A percentile compares a stretch with the other conserved stretches of the same genome.
These are phyloP conservation scores for Juglanconis juglandina DNA, from an alignment of 2,329 filamentous ascomycete species.

Conservation along the genomic window DNA sequence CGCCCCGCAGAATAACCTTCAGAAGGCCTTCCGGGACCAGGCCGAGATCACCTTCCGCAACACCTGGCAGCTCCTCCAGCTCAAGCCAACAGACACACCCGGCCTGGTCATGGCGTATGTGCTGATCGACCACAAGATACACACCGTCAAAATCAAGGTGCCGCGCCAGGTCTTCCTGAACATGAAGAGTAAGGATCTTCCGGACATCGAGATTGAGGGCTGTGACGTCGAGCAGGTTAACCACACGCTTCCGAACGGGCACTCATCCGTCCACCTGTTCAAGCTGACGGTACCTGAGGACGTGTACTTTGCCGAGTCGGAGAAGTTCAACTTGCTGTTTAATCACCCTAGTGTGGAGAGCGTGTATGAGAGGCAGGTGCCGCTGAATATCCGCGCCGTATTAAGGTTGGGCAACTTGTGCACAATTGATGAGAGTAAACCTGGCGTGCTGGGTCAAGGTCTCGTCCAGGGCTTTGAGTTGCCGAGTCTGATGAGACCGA, in stretches of 20 bases:
- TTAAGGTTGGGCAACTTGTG: conserved; percentile 87
- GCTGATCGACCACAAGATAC: conserved; percentile 88
- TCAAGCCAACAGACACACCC: conserved; percentile 76
- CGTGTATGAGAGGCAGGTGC: conserved; percentile 92
- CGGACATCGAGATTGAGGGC: conserved; percentile 79
- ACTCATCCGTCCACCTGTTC: conserved; percentile 90
- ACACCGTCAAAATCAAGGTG: conserved; percentile 83
- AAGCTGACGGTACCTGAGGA: conserved; percentile 88
- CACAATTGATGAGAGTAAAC: conserved; percentile 86
- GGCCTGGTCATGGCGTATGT: conserved; percentile 87
- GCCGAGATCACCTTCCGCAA: conserved; percentile 85
- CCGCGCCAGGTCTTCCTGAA: conserved; percentile 89
- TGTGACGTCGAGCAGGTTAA: conserved; percentile 91
- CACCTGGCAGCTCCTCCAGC: conserved; percentile 91
- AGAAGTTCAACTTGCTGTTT: conserved; percentile 79
- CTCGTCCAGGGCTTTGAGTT: conserved; percentile 93
- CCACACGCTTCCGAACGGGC: conserved; percentile 90
- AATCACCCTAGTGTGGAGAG: conserved; percentile 94
- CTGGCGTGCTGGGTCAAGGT: conserved; percentile 86
- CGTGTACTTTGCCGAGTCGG: conserved; percentile 77
- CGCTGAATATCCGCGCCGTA: conserved; percentile 80
- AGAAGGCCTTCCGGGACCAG: conserved; percentile 80
- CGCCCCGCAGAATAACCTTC: conserved; percentile 59
- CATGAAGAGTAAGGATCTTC: conserved; percentile 79
- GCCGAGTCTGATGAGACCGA: conserved; percentile 64